phyloP scores from a whole-genome alignment of 768 basidiomycete species.

The Suillus weaverae region DNA sequence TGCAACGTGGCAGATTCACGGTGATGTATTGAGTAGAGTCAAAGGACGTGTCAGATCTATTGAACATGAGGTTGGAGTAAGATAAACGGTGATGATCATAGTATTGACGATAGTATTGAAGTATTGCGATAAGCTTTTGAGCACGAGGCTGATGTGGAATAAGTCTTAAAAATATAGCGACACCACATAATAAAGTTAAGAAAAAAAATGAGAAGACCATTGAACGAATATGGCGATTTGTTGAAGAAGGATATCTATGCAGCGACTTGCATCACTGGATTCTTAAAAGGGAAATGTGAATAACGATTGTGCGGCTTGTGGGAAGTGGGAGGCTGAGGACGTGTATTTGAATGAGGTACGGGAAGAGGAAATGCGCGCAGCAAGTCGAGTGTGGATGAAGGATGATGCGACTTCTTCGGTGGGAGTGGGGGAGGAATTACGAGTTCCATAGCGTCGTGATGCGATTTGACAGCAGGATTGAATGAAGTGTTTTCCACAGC shows the following conservation, averaged over 20 bases:
- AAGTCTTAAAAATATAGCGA: slow-evolving; percentile 35
- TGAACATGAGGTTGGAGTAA: slow-evolving; percentile 3
- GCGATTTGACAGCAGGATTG: slow-evolving; percentile 26
- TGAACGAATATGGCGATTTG: neutral
- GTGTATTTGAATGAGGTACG: slow-evolving; percentile 25
- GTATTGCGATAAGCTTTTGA: slow-evolving; percentile 9
- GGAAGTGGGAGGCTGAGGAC: slow-evolving; percentile 18
- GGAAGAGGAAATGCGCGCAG: slow-evolving; percentile 52
- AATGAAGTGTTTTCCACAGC: slow-evolving; percentile 20
- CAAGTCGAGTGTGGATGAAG: slow-evolving; percentile 41
- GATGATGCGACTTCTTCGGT: slow-evolving; percentile 25
- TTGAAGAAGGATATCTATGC: slow-evolving; percentile 18
- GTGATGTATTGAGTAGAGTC: neutral
- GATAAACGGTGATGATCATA: slow-evolving; percentile 4
- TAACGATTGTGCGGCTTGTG: slow-evolving; percentile 28
- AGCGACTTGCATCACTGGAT: slow-evolving; percentile 22
- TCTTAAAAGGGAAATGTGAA: slow-evolving; percentile 23
- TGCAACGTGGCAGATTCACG: neutral
- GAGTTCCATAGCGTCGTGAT: slow-evolving; percentile 27
- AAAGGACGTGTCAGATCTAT: neutral
- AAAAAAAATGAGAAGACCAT: neutral
- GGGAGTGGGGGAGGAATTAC: slow-evolving; percentile 24
- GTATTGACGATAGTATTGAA: neutral
- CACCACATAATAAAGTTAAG: slow-evolving; percentile 24
- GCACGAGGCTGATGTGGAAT: slow-evolving; percentile 25